phyloP scores from a whole-genome alignment of 805 yeast genomes.

The Cyberlindnera galapagoensis region DNA sequence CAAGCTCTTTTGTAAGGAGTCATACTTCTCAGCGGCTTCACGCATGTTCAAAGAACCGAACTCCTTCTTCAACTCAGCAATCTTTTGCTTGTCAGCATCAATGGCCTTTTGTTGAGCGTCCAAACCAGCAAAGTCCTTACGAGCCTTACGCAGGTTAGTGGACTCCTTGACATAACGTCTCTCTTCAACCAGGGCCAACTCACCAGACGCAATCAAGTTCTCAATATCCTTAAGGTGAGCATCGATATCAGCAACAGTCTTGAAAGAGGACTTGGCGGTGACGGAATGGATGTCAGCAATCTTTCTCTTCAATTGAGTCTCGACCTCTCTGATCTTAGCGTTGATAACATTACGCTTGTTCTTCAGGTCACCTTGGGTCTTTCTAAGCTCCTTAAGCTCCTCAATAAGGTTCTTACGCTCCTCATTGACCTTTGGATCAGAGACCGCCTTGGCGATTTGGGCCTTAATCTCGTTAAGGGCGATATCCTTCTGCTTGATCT shows the following conservation, averaged over 20 bases:
- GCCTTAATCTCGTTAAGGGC: conserved; percentile 45
- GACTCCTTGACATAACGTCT: conserved; percentile 80
- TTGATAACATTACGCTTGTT: conserved; percentile 37
- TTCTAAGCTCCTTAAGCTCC: conserved; percentile 39
- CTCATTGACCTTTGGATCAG: conserved; percentile 40
- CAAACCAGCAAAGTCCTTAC: conserved; percentile 68
- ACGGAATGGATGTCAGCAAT: conserved; percentile 66
- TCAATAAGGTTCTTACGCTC: conserved; percentile 49
- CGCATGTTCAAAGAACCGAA: conserved; percentile 48
- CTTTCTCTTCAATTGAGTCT: conserved; percentile 66
- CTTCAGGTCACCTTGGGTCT: conserved; percentile 42
- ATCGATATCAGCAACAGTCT: conserved; percentile 63
- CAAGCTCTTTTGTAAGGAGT: conserved; percentile 60
- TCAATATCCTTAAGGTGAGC: conserved; percentile 61
- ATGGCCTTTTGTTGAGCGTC: conserved; percentile 73
- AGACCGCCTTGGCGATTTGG: conserved; percentile 48
- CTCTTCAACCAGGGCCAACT: conserved; percentile 85
- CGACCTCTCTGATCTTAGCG: conserved; percentile 68
- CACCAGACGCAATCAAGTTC: conserved; percentile 67
- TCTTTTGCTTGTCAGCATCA: conserved; percentile 71
- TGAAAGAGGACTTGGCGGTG: conserved; percentile 65
- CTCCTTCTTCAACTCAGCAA: conserved; percentile 66
- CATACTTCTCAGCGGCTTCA: conserved; percentile 65
- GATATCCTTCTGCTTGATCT: conserved; percentile 57
- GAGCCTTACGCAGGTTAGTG: conserved; percentile 71